phyloP scores from a whole-genome alignment of 495 filamentous ascomycete species.

The Penicillium crystallinum region DNA sequence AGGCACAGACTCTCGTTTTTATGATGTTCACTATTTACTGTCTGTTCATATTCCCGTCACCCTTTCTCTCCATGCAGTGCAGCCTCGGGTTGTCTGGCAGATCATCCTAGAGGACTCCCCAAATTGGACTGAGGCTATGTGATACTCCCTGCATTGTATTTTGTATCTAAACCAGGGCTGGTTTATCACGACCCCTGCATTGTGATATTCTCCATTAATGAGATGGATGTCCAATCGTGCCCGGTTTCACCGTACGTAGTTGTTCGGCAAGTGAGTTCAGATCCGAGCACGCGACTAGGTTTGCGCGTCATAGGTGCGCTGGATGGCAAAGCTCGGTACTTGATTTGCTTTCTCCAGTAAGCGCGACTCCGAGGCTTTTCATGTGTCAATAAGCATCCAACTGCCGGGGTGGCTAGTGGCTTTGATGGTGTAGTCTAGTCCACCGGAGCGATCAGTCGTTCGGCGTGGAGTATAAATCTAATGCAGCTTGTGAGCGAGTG shows the following conservation, averaged over 20 bases:
- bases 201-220: neutral
- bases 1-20: neutral
- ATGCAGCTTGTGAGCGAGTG: slow-evolving; percentile 42
- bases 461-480: slow-evolving; percentile 37
- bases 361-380: neutral
- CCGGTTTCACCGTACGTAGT: neutral
- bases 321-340: neutral
- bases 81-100: neutral
- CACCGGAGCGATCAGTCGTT: slow-evolving; percentile 30
- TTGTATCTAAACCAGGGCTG: neutral
- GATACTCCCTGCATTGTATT: neutral
- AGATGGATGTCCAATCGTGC: neutral
- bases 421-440: neutral
- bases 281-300: slow-evolving; percentile 11
- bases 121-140: neutral
- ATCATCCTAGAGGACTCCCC: neutral
- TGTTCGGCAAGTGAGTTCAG: neutral
- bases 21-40: neutral
- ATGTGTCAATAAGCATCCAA: slow-evolving; percentile 1
- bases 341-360: neutral
- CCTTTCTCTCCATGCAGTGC: neutral
- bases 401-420: neutral
- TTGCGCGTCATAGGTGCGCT: neutral
- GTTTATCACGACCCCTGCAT: neutral
- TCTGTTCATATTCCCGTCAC: neutral